Evolutionary conservation across 345 rosid species (phyloP), one percentile per base, ranked within the genome.

Genomic region (Limnanthes douglasii): DNA sequence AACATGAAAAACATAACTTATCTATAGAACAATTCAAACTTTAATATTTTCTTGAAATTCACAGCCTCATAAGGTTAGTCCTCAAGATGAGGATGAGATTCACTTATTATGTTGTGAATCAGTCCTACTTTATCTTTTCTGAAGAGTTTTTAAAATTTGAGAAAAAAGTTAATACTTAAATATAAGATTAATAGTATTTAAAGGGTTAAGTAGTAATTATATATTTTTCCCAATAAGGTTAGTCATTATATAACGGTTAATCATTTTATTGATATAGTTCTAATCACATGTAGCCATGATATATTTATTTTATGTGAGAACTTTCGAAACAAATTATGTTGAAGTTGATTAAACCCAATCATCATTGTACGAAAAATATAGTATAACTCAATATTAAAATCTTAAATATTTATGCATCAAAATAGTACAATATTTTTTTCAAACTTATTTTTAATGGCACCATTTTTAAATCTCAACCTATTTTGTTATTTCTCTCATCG

Each of bases 221-320:
- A 92, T 86, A 47, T 43, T 66, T 1, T 73, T 19, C 53, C 86
- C 84, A 42, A 80, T 55, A 18, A 81, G 61, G 29, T 54, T 68
- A 27, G 74, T 39, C 33, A 77, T 51, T 26, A 90, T 21, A 24
- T 49, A 58, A 3, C 78, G 68, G 58, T 90, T 84, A 5, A 43
- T 65, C 39, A 43, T 22, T 53, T 72, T 80, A 57, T 84, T 94
- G 31, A 84, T 83, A 28, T 80, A 84, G 41, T 50, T 41, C 34
- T 84, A 84, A 54, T 80, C 95, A 53, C 98, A 83, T 0, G 53
- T 77, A 15, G 98, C 94, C 41, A 84, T 95, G 86, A 80, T 79
- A 41, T 61, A 40, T 51, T 76, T 84, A 52, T 84, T 46, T 29
- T 56, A 41, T 17, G 85, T 77, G 21, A 90, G 94, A 18, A 84